Base-by-base conservation (phyloP, 208 protist species). In the Vickermania ingenoplastis region DNA sequence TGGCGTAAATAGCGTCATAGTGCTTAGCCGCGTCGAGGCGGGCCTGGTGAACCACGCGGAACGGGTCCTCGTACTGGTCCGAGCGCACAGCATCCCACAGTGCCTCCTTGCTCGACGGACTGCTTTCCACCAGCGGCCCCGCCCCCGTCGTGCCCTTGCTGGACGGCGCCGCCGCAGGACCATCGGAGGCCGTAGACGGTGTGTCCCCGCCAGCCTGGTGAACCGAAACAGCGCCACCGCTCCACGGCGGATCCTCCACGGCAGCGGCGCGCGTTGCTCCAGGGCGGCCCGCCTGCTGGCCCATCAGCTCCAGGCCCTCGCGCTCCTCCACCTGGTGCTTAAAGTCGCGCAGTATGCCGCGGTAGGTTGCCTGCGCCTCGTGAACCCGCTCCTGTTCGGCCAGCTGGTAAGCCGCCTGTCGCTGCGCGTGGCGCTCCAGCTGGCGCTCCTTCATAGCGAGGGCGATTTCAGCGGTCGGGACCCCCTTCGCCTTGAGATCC, bases 31-130 rank as follows among this genome's bases (percentile, higher is more conserved):
- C 88, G 61, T 94, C 84, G 17, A 94, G 70, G 50, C 88, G 83
- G 17, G 84, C 84, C 56, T 94, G 88, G 49, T 94, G 88, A n/a
- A 94, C 66, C 21, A 76, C 79, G 53, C 24, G 65, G 28, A 83
- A 81, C 2, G 88, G 88, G 58, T 85, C 78, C 55, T 94, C 85
- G 60, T 91, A 92, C 21, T 49, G 79, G 68, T 94, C 81, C 0
- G 52, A 28, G 24, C 77, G 60, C 53, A 94, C 85, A 11, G 56
- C 65, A 0, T 59, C 54, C 83, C 84, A 94, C 48, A 94, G 50
- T 55, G 63, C 69, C 21, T 61, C 41, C 64, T 77, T 89, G 21
- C 24, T 17, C 23, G 13, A 3, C 4, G 7, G 17, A 31, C 52
- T 23, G 13, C 7, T 17, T 4, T 64, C 13, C 27, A 23, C 26